Evolutionary conservation across 805 yeast genomes (phyloP).

Genomic region (Clavispora carvajalis): DNA sequence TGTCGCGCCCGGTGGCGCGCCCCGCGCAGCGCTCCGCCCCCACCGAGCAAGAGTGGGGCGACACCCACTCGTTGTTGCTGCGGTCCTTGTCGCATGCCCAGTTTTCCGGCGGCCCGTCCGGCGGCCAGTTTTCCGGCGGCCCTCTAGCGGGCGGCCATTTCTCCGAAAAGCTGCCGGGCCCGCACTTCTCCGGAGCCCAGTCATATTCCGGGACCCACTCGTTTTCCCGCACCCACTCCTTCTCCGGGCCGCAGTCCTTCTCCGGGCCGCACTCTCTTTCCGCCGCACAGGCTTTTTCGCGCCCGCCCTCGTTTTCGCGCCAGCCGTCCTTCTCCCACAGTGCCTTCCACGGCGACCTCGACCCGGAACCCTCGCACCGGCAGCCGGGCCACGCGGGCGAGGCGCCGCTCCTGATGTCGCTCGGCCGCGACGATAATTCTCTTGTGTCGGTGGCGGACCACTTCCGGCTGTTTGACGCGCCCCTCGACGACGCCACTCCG

Average conservation of each 20-base stretch:
- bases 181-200: not conserved
- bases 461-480: slow-evolving; percentile 17
- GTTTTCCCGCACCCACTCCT: not conserved
- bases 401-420: slow-evolving; percentile 7
- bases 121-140: too few species aligned
- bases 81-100: not conserved
- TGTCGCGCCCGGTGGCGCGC: slow-evolving; percentile 5
- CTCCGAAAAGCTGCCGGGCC: too few species aligned
- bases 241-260: too few species aligned
- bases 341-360: not conserved
- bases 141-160: too few species aligned
- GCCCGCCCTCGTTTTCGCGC: not conserved
- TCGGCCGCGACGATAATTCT: slow-evolving; percentile 23
- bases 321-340: not conserved
- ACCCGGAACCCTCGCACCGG: not conserved
- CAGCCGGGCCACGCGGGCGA: slow-evolving; percentile 10
- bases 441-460: slow-evolving; percentile 29
- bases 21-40: slow-evolving; percentile 9
- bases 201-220: not conserved
- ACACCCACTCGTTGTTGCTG: slow-evolving; percentile 3
- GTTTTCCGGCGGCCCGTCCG: not conserved
- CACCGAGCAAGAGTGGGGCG: too few species aligned
- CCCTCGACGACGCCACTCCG: slow-evolving; percentile 9
- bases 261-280: not conserved
- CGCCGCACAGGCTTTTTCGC: not conserved